These are phyloP conservation scores for Hippophae rhamnoides DNA, from an alignment of 306 rosid species.

Conservation along the genomic window DNA sequence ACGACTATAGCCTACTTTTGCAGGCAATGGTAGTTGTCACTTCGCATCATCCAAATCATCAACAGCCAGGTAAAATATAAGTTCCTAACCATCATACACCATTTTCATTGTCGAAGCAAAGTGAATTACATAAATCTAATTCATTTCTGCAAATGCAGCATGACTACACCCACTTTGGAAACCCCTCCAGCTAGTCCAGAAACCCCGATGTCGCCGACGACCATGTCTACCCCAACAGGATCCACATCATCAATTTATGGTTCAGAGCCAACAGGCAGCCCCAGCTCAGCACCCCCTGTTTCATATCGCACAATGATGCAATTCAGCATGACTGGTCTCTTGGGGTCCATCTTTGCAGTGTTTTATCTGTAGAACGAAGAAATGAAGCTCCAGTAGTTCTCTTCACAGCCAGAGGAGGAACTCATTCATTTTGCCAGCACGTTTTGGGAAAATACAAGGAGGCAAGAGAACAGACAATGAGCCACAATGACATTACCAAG, in stretches of 20 bases:
- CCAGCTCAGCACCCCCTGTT: constrained; percentile 42
- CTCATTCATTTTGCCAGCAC: constrained; percentile 32
- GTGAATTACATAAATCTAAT: constrained; percentile 15
- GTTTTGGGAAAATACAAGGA: constrained; percentile 23
- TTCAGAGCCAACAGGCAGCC: constrained; percentile 56
- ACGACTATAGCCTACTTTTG: constrained; percentile 9
- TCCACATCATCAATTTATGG: constrained; percentile 46
- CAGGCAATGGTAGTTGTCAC: constrained; percentile 67
- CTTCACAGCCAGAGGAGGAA: constrained; percentile 37
- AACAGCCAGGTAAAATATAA: constrained; percentile 42
- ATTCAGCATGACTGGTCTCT: constrained; percentile 31
- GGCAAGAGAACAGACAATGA: constrained; percentile 27
- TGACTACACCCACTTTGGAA: constrained; percentile 17
- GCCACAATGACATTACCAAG: constrained; percentile 19
- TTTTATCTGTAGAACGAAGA: constrained; percentile 31
- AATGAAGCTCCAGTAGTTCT: constrained; percentile 24
- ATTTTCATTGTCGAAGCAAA: constrained; percentile 9
- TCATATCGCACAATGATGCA: constrained; percentile 29
- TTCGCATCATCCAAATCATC: constrained; percentile 39
- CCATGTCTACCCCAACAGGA: constrained; percentile 30
- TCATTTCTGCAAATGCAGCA: constrained; percentile 39
- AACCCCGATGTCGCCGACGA: constrained; percentile 20
- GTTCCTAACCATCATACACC: constrained; percentile 12
- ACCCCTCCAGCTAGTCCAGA: constrained; percentile 20
- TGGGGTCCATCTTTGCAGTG: constrained; percentile 33